These are phyloP conservation scores for Medicago arabica DNA, from an alignment of 306 rosid genomes.

Conservation along the genomic window DNA sequence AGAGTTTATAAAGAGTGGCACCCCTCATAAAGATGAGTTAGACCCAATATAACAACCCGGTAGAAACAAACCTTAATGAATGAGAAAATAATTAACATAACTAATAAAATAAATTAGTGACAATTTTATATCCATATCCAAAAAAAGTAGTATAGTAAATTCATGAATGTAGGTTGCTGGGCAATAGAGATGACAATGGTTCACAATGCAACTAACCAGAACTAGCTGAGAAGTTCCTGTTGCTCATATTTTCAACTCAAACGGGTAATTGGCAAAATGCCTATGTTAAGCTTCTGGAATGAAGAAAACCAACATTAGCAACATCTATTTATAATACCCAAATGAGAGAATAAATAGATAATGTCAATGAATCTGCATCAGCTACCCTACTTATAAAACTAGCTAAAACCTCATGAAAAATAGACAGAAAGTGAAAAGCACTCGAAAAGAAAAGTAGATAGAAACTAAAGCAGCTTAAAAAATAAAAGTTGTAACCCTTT, in stretches of 20 bases:
- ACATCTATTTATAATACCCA: conserved; percentile 75
- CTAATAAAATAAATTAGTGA: not conserved
- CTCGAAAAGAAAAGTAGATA: conserved; percentile 49
- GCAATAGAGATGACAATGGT: conserved; percentile 32
- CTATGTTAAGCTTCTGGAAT: conserved; percentile 66
- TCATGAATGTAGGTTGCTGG: conserved; percentile 22
- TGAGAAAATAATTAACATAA: not conserved
- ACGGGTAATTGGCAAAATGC: conserved; percentile 48
- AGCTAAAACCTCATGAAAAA: conserved; percentile 48
- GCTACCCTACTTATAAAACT: conserved; percentile 48
- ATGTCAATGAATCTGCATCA: conserved; percentile 59
- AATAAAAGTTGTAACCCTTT: conserved; percentile 47
- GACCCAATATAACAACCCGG: too few relatives aligned
- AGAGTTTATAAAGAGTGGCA: too few relatives aligned
- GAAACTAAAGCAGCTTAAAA: conserved; percentile 45
- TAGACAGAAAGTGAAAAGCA: conserved; percentile 74
- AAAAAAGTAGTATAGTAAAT: conserved; percentile 1
- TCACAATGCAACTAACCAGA: conserved; percentile 74
- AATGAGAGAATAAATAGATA: conserved; percentile 46
- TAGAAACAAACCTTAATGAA: too few relatives aligned
- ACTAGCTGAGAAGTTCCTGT: conserved; percentile 56
- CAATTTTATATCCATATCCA: not conserved
- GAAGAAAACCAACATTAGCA: conserved; percentile 56
- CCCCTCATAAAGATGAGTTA: too few relatives aligned
- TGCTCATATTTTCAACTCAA: conserved; percentile 68